A percentile compares a stretch with the other conserved stretches of the same genome.
phyloP scores from a whole-genome alignment of 1,139 yeast genomes.

The Dujonia santamariae region DNA sequence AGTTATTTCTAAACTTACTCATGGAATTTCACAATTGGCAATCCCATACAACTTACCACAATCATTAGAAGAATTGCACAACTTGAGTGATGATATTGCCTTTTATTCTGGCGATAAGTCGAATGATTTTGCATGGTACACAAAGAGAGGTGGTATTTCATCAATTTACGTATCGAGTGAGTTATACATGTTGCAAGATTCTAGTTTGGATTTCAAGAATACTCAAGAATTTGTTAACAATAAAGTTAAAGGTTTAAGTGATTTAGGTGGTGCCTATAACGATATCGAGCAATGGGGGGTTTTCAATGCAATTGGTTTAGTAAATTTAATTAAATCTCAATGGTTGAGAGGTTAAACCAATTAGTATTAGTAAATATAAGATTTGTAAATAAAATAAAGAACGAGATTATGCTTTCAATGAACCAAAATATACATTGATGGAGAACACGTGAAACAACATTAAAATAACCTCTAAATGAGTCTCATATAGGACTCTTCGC shows the following conservation, averaged over 20 bases:
- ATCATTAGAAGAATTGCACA: slow-evolving; percentile 66
- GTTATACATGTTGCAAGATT: slow-evolving; percentile 76
- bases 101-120: slow-evolving; percentile 77
- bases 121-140: slow-evolving; percentile 90
- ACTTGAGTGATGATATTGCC: slow-evolving; percentile 78
- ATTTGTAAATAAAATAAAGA: too few species aligned
- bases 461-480: too few species aligned
- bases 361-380: too few species aligned
- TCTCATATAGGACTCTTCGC: too few species aligned
- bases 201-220: slow-evolving; percentile 49
- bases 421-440: too few species aligned
- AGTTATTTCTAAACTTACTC: slow-evolving; percentile 39
- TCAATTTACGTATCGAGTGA: slow-evolving; percentile 73
- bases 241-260: slow-evolving; percentile 53
- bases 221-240: slow-evolving; percentile 66
- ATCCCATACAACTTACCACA: slow-evolving; percentile 49
- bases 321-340: slow-evolving; percentile 72
- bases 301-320: slow-evolving; percentile 64
- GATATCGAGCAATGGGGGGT: slow-evolving; percentile 71
- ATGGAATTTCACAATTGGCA: slow-evolving; percentile 54
- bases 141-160: slow-evolving; percentile 73
- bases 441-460: too few species aligned
- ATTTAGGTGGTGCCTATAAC: slow-evolving; percentile 57
- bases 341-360: slow-evolving; percentile 65
- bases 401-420: too few species aligned